phyloP scores from a whole-genome alignment of 2,329 filamentous ascomycete genomes.

The Phoma sp. region DNA sequence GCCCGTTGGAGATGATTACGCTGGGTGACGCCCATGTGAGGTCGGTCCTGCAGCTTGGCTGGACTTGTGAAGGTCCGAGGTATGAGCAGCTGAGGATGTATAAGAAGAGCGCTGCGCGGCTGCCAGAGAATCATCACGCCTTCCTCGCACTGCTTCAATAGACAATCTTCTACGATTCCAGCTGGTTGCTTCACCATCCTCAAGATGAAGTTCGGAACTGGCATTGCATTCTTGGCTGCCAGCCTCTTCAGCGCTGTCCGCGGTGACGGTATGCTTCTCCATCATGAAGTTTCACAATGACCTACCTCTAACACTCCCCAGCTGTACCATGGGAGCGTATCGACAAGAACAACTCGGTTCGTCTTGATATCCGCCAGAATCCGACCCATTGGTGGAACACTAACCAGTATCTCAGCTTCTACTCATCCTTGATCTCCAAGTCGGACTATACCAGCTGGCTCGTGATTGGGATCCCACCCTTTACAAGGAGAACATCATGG shows the following conservation, averaged over 20 bases:
- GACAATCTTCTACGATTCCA: constrained; percentile 1
- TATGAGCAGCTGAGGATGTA: constrained; percentile 20
- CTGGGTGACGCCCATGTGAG: neutral
- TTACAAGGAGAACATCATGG: constrained; percentile 71
- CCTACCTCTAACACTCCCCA: constrained; percentile 27
- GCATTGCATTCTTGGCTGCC: constrained; percentile 35
- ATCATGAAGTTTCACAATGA: neutral
- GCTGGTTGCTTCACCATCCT: neutral
- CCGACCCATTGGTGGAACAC: neutral
- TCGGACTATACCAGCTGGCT: constrained; percentile 64
- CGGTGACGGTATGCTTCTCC: constrained; percentile 34
- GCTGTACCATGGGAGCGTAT: constrained; percentile 51
- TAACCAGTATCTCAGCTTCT: constrained; percentile 52
- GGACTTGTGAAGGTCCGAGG: neutral
- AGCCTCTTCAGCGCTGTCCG: constrained; percentile 39
- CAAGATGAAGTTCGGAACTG: constrained; percentile 44
- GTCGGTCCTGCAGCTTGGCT: neutral
- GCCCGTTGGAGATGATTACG: constrained; percentile 2
- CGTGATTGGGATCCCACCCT: constrained; percentile 71
- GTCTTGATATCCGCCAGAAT: neutral
- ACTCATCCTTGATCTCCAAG: constrained; percentile 66
- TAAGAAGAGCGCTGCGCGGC: constrained; percentile 27
- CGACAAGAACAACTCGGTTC: constrained; percentile 50
- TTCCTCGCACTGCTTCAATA: constrained; percentile 20
- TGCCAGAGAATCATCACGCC: constrained; percentile 22